Evolutionary conservation across 2,329 filamentous ascomycete genomes (phyloP).

Genomic region (Neofusicoccum parvum): DNA sequence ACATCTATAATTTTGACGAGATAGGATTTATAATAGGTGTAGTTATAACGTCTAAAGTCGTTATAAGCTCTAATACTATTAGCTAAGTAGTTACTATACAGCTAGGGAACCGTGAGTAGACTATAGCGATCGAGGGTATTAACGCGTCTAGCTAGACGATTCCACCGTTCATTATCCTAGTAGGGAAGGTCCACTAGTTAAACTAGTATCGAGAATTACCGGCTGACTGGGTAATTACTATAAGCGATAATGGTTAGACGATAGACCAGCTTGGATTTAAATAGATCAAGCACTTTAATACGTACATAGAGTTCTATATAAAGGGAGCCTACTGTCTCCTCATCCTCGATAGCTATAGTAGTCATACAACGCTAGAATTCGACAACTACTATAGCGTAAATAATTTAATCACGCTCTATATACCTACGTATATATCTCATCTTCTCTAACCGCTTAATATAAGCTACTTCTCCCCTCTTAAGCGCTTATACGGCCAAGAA

Average conservation of each 20-base stretch:
- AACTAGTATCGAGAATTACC: conserved; percentile 27
- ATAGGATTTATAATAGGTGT: background rate
- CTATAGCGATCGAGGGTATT: no score
- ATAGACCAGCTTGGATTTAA: conserved; percentile 24
- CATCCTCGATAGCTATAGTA: conserved; percentile 25
- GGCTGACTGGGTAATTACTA: background rate
- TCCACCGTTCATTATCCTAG: conserved; percentile 29
- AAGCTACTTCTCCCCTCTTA: conserved; percentile 21
- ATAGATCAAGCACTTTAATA: conserved; percentile 22
- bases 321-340: conserved; percentile 23
- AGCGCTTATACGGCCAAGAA: conserved; percentile 20
- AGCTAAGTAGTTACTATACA: no score
- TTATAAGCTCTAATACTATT: no score
- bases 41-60: no score
- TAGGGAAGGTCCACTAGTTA: conserved; percentile 25
- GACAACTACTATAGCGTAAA: conserved; percentile 23
- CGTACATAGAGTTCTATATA: conserved; percentile 22
- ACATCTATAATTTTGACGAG: background rate
- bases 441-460: conserved; percentile 20
- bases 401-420: conserved; percentile 23
- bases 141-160: conserved; percentile 23
- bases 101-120: no score
- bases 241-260: conserved; percentile 25
- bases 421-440: conserved; percentile 14
- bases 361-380: conserved; percentile 24